Conservation (phyloP, 2,329 filamentous ascomycete species). For the Xenoacremonium recifei region DNA sequence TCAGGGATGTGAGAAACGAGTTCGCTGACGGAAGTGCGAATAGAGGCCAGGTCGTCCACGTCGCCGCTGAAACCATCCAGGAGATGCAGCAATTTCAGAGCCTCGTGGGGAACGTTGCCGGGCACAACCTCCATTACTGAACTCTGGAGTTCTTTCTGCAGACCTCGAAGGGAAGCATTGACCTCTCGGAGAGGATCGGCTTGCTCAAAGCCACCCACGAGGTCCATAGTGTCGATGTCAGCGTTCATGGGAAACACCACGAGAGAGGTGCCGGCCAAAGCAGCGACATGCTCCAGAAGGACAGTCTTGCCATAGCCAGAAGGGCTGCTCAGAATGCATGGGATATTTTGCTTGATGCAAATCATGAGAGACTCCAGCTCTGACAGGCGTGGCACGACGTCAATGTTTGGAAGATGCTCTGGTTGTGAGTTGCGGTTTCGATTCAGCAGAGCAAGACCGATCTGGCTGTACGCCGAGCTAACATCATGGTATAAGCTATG, state of each 20-base stretch:
- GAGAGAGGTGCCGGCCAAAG: slow-evolving; percentile 70
- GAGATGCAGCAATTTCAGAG: slow-evolving; percentile 49
- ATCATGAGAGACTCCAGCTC: slow-evolving; percentile 85
- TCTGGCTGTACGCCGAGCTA: slow-evolving; percentile 65
- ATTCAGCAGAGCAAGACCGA: slow-evolving; percentile 71
- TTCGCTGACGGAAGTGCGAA: slow-evolving; percentile 37
- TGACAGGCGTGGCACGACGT: slow-evolving; percentile 57
- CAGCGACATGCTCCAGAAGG: slow-evolving; percentile 77
- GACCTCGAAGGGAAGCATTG: slow-evolving; percentile 50
- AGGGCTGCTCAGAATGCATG: slow-evolving; percentile 82
- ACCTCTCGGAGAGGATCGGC: slow-evolving; percentile 76
- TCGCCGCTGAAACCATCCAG: slow-evolving; percentile 44
- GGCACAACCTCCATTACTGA: slow-evolving; percentile 50
- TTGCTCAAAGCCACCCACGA: slow-evolving; percentile 96
- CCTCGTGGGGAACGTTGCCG: slow-evolving; percentile 42
- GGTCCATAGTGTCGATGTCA: slow-evolving; percentile 94
- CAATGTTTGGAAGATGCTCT: slow-evolving; percentile 48
- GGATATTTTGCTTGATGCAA: slow-evolving; percentile 82
- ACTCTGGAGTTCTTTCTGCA: slow-evolving; percentile 52
- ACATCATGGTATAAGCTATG: slow-evolving; percentile 74
- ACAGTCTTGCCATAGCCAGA: slow-evolving; percentile 86
- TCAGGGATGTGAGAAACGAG: slow-evolving; percentile 42
- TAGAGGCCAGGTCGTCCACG: slow-evolving; percentile 33
- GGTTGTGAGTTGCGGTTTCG: slow-evolving; percentile 58
- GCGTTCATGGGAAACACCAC: slow-evolving; percentile 88